These are phyloP conservation scores for Emergomyces africanus DNA, from an alignment of 2,329 filamentous ascomycete genomes.

Conservation along the genomic window DNA sequence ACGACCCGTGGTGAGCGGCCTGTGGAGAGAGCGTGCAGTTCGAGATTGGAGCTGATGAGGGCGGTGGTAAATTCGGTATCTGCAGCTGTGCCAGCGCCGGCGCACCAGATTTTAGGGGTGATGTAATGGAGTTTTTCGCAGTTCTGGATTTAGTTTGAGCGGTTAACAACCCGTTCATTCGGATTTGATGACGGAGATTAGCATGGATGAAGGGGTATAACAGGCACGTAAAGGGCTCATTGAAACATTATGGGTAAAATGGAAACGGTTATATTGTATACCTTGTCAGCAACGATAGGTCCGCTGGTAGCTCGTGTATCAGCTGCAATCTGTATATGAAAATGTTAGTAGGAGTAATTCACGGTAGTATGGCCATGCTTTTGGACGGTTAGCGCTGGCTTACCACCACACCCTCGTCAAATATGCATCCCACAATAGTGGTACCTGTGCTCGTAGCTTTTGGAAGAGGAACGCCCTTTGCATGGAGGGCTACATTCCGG, in stretches of 20 bases:
- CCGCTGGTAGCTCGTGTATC: slow-evolving; percentile 96
- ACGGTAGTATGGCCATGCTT: background rate
- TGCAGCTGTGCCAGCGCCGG: slow-evolving; percentile 90
- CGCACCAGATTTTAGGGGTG: slow-evolving; percentile 97
- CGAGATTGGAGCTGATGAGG: slow-evolving; percentile 96
- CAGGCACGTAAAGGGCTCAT: background rate
- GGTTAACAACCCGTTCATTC: background rate
- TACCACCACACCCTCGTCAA: slow-evolving; percentile 89
- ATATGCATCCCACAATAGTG: slow-evolving; percentile 96
- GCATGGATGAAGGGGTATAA: background rate
- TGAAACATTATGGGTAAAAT: background rate
- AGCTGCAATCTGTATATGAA: slow-evolving; percentile 63
- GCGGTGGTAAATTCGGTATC: slow-evolving; percentile 99
- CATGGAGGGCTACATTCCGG: slow-evolving; percentile 92
- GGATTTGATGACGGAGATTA: background rate
- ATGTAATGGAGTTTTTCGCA: slow-evolving; percentile 99
- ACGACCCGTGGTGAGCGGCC: slow-evolving; percentile 94
- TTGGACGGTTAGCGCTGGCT: slow-evolving; percentile 22
- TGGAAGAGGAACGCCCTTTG: slow-evolving; percentile 82
- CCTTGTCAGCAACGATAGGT: slow-evolving; percentile 97
- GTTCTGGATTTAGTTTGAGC: slow-evolving; percentile 47
- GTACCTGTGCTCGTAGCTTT: slow-evolving; percentile 98
- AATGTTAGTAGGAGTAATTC: slow-evolving; percentile 14
- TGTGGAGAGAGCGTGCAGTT: slow-evolving; percentile 91
- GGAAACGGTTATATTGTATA: slow-evolving; percentile 19